These are phyloP conservation scores for Ganoderma lingzhi DNA, from an alignment of 1,284 basidiomycete genomes.

Conservation along the genomic window DNA sequence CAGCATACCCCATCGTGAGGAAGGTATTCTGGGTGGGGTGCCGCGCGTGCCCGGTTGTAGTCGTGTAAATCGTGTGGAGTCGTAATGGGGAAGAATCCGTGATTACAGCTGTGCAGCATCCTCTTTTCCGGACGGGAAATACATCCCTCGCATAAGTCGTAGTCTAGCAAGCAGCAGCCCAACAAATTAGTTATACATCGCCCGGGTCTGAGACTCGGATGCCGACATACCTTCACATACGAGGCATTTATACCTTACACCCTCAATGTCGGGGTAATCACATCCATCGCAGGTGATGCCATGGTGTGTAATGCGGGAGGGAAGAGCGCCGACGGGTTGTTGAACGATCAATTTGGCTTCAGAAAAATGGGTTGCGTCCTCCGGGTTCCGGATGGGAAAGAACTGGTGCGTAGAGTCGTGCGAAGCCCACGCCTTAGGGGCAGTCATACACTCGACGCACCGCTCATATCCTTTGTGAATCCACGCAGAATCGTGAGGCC, in stretches of 20 bases:
- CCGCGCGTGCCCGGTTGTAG: constrained; percentile 35
- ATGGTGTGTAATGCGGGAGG: constrained; percentile 35
- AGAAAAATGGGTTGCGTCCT: constrained; percentile 32
- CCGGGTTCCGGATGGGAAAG: constrained; percentile 66
- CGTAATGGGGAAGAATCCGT: constrained; percentile 72
- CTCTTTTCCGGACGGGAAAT: constrained; percentile 39
- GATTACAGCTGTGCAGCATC: constrained; percentile 36
- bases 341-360: constrained; percentile 4
- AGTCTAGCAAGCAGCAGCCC: constrained; percentile 39
- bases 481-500: too few species aligned
- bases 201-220: neutral
- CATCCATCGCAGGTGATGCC: constrained; percentile 68
- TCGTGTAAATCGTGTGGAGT: constrained; percentile 49
- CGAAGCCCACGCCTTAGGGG: constrained; percentile 24
- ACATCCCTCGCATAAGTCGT: constrained; percentile 74
- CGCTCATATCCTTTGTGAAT: constrained; percentile 62
- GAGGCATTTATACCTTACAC: constrained; percentile 74
- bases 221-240: constrained; percentile 62
- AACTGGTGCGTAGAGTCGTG: constrained; percentile 59
- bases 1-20: constrained; percentile 47
- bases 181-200: too few species aligned
- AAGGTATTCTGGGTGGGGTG: neutral
- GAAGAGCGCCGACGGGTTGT: neutral
- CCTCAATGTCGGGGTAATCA: constrained; percentile 51
- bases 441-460: constrained; percentile 62